Conservation (phyloP, 139 green algal species). For the Chlorella sp. region DNA sequence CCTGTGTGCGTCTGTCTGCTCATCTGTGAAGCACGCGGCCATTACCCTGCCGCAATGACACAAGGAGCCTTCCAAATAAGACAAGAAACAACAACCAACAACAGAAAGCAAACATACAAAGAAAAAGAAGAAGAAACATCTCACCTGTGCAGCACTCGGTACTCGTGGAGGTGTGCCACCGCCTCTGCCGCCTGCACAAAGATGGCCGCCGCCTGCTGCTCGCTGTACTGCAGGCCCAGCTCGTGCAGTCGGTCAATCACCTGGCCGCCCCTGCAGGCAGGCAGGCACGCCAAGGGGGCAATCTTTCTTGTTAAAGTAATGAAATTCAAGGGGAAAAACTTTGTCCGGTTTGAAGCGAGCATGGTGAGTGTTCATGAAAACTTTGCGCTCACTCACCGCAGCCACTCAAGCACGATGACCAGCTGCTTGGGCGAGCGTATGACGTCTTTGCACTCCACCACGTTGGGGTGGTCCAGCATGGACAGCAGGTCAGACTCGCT, state of each 20-base stretch:
- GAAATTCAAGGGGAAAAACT: too few species aligned
- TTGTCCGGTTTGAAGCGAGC: too few species aligned
- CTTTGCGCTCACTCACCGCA: constrained; percentile 20
- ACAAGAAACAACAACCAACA: too few species aligned
- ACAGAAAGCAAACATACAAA: too few species aligned
- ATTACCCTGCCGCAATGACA: too few species aligned
- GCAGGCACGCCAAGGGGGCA: too few species aligned
- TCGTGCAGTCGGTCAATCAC: constrained; percentile 55
- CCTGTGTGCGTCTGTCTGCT: too few species aligned
- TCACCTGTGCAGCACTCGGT: constrained; percentile 53
- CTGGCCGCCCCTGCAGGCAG: constrained; percentile 39
- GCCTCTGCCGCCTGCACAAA: constrained; percentile 56
- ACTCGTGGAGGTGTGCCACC: constrained; percentile 51
- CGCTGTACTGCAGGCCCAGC: constrained; percentile 56
- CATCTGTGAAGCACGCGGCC: too few species aligned
- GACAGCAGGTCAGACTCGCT: constrained; percentile 72
- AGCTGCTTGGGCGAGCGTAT: constrained; percentile 46
- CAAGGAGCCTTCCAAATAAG: too few species aligned
- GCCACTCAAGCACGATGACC: constrained; percentile 64
- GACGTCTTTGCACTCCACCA: constrained; percentile 70
- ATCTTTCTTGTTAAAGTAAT: too few species aligned
- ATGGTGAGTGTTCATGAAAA: too few species aligned
- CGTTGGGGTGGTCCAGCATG: constrained; percentile 77
- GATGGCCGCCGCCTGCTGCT: constrained; percentile 54
- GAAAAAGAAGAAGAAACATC: too few species aligned